phyloP scores from a whole-genome alignment of 2,329 filamentous ascomycete species.

The Teratosphaeria nubilosa region DNA sequence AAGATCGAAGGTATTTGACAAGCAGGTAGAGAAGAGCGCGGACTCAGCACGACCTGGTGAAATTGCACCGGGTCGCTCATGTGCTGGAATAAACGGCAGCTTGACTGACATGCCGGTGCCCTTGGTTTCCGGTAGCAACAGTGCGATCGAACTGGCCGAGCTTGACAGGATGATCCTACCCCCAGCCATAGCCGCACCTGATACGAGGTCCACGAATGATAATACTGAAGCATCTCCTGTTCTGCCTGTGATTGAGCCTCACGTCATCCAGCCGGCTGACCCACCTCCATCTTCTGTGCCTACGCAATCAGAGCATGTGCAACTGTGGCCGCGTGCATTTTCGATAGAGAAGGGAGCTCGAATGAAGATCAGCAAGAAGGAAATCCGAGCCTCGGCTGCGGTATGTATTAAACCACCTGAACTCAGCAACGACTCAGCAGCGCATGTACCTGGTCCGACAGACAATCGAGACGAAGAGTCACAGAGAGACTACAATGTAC shows the following conservation, averaged over 20 bases:
- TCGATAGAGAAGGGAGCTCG: not conserved
- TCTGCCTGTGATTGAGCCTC: not conserved
- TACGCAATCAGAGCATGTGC: not conserved
- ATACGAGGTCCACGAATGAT: not conserved
- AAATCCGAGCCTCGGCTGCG: conserved; percentile 3
- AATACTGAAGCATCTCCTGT: not conserved
- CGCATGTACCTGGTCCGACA: not conserved
- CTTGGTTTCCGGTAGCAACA: not conserved
- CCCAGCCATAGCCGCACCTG: not conserved
- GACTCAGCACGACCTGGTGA: not conserved
- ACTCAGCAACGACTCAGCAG: not conserved
- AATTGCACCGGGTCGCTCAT: not conserved
- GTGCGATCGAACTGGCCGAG: not conserved
- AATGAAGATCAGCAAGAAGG: conserved; percentile 1
- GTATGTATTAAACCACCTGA: conserved; percentile 1
- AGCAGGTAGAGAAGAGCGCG: not conserved
- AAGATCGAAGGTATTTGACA: not conserved
- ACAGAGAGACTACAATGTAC: not conserved
- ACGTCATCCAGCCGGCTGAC: not conserved
- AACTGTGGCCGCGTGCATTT: not conserved
- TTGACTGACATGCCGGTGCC: not conserved
- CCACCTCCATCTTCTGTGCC: not conserved
- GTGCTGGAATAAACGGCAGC: not conserved
- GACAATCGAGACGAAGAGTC: not conserved
- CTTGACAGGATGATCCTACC: not conserved